Evolutionary conservation across 768 basidiomycete genomes (phyloP).

Genomic region (Leccinum obscurum): DNA sequence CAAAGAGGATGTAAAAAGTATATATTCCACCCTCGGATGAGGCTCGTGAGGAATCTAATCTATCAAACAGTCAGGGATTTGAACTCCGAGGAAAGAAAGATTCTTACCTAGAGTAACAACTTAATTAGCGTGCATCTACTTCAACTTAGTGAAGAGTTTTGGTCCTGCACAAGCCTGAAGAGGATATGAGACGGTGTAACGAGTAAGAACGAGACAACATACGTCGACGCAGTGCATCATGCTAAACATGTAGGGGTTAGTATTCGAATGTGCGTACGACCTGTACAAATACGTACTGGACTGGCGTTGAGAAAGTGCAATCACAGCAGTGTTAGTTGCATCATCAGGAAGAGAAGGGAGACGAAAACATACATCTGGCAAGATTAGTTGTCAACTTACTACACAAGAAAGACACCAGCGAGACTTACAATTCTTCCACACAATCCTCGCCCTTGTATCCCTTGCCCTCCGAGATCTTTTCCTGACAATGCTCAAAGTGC

Average conservation of each 20-base stretch:
- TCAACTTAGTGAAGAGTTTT: slow-evolving; percentile 79
- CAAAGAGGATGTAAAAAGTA: slow-evolving; percentile 1
- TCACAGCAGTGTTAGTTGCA: slow-evolving; percentile 10
- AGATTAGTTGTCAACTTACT: background rate
- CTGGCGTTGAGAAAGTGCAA: slow-evolving; percentile 28
- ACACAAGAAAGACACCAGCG: background rate
- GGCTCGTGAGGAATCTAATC: slow-evolving; percentile 16
- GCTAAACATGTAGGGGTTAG: slow-evolving; percentile 37
- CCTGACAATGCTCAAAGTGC: slow-evolving; percentile 90
- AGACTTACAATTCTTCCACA: slow-evolving; percentile 81
- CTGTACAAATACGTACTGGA: slow-evolving; percentile 59
- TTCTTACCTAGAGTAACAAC: slow-evolving; percentile 21
- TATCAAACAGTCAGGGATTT: slow-evolving; percentile 2
- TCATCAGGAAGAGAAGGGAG: background rate
- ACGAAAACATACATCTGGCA: slow-evolving; percentile 27
- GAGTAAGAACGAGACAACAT: slow-evolving; percentile 31
- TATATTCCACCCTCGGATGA: slow-evolving; percentile 14
- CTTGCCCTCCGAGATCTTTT: slow-evolving; percentile 79
- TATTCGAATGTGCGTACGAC: background rate
- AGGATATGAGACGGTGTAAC: slow-evolving; percentile 5
- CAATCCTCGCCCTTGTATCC: slow-evolving; percentile 92
- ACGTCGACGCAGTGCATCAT: slow-evolving; percentile 95
- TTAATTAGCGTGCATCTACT: slow-evolving; percentile 16
- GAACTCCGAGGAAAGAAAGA: background rate
- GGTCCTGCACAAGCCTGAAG: slow-evolving; percentile 60